A percentile compares a stretch with the other conserved stretches of the same genome.
Evolutionary conservation across 352 stramenopile genomes (phyloP).

Genomic region (Halophytophthora batemanensis): DNA sequence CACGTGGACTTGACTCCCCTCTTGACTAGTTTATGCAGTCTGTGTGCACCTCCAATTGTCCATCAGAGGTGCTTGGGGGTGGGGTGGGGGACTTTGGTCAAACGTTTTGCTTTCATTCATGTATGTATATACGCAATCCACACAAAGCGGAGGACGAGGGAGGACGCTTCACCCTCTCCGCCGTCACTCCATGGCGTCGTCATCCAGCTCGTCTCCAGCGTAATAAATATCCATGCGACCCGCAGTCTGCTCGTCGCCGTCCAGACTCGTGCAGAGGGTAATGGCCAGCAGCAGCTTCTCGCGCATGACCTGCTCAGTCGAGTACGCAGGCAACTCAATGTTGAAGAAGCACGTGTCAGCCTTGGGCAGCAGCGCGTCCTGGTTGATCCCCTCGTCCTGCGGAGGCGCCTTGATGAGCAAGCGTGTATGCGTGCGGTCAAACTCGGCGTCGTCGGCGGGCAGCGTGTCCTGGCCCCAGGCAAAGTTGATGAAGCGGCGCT

Average conservation of each 20-base stretch:
- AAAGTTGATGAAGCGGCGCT: conserved; percentile 83
- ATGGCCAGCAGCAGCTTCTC: conserved; percentile 72
- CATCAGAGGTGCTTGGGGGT: not conserved
- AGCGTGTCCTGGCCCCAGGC: conserved; percentile 81
- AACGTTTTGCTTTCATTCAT: not conserved
- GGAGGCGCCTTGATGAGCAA: conserved; percentile 68
- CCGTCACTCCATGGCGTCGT: conserved; percentile 50
- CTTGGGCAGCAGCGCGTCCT: conserved; percentile 68
- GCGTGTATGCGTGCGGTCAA: conserved; percentile 71
- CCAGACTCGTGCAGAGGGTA: conserved; percentile 79
- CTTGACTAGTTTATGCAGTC: too few relatives aligned
- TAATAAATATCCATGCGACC: conserved; percentile 73
- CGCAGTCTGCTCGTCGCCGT: conserved; percentile 66
- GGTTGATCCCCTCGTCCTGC: conserved; percentile 22
- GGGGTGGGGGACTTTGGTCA: not conserved
- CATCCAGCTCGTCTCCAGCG: conserved; percentile 53
- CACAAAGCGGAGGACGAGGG: conserved; percentile 8
- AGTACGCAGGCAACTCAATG: conserved; percentile 78
- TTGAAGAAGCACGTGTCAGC: conserved; percentile 88
- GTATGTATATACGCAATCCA: too few relatives aligned
- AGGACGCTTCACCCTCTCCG: not conserved
- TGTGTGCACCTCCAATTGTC: too few relatives aligned
- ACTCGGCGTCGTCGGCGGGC: conserved; percentile 74
- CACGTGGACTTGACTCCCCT: not conserved
- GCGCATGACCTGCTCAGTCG: conserved; percentile 60